Percentiles rank a stretch among this genome's conserved stretches.
These are phyloP conservation scores for Geosmithia flava DNA, from an alignment of 2,329 filamentous ascomycete genomes.

Conservation along the genomic window DNA sequence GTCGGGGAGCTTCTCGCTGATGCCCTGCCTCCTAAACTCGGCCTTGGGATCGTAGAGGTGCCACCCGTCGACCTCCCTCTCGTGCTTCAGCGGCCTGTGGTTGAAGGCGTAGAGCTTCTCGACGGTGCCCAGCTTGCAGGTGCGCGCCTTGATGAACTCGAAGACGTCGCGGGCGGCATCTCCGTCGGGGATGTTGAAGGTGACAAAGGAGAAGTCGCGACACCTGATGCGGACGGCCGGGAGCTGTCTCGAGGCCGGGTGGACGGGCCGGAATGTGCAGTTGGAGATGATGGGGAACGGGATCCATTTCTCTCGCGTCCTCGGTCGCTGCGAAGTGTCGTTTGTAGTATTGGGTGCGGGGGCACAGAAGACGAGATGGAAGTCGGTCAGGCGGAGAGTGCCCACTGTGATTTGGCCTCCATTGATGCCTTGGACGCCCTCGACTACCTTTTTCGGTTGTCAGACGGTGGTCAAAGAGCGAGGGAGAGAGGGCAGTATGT, in stretches of 20 bases:
- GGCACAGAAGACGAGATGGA: conserved; percentile 44
- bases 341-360: conserved; percentile 18
- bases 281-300: conserved; percentile 84
- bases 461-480: not conserved
- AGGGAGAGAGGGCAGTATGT: not conserved
- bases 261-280: conserved; percentile 66
- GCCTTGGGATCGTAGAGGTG: conserved; percentile 70
- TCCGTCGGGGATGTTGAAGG: conserved; percentile 74
- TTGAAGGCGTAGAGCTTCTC: conserved; percentile 87
- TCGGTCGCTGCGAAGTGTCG: conserved; percentile 5
- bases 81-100: conserved; percentile 63
- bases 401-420: conserved; percentile 44
- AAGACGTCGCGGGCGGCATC: conserved; percentile 70
- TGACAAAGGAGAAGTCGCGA: conserved; percentile 88
- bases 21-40: conserved; percentile 80
- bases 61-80: conserved; percentile 71
- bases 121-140: conserved; percentile 69
- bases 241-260: conserved; percentile 53
- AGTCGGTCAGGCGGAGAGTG: conserved; percentile 48
- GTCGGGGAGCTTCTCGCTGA: conserved; percentile 66
- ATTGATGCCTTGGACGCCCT: conserved; percentile 49
- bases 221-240: conserved; percentile 81
- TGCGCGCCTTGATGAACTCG: conserved; percentile 70
- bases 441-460: conserved; percentile 26
- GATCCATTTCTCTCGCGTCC: conserved; percentile 69